Base-by-base conservation (phyloP, 148 eudicot species). In the Amaranthus cruentus region DNA sequence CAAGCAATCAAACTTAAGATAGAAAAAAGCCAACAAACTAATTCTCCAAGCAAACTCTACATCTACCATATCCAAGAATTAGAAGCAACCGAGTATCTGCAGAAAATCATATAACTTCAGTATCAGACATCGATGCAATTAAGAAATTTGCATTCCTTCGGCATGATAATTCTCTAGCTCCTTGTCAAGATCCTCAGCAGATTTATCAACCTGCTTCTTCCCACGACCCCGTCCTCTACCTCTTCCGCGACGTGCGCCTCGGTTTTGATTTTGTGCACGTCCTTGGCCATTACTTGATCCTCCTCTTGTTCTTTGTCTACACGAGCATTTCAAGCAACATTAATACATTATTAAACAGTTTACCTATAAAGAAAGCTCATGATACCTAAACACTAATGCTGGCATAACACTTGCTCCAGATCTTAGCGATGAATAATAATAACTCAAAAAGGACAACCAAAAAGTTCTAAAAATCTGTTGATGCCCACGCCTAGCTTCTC, bases 151-250 rank as follows among this genome's bases (percentile, higher is more conserved):
- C 96, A 90, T 95, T 11, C 90, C 89, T 66, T 85, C 90, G 47
- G 96, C 85, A 69, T 95, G 98, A 74, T 95, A 95, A 18, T 12
- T 85, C 53, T 95, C 97, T 42, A 95, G 74, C 62, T 95, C 99
- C 84, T 91, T 90, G 80, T 95, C 99, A 56, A 95, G 94, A 6
- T 90, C 86, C 76, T 87, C 94, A 13, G 96, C 97, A 6, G 97
- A 89, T 75, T 86, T 88, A 48, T 83, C 89, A 6, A 47, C 42
- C 1, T 75, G 83, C 80, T 90, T 85, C 73, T 80, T 78, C 56
- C 91, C 85, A 2, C 84, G 85, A 3, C 93, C 89, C 3, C 85
- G 74, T 3, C 85, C 86, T 3, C 86, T 71, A 6, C 85, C 82
- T 8, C 76, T 66, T 10, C 87, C 87, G 21, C 86, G 84, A 0